Base-by-base conservation (phyloP, 2,329 filamentous ascomycete species). In the Ceratocystiopsis sp. region DNA sequence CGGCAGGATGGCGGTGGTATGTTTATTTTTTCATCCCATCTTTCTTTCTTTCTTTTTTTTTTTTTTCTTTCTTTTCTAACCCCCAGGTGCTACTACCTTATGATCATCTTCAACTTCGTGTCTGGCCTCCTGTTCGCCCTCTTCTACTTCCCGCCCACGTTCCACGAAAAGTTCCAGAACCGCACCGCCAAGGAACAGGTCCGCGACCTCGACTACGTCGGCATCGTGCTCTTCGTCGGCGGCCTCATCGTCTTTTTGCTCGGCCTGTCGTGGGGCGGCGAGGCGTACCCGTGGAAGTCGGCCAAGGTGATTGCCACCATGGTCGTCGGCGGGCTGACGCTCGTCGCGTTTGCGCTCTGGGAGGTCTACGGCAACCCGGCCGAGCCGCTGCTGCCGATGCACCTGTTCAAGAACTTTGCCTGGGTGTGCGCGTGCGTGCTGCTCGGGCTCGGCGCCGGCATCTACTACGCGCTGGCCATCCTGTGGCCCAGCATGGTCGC, bases 111-210 rank as follows among this genome's bases (percentile, higher is more conserved):
- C 43, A 59, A 55, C 35, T 56, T 55, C 12, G 45, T 64, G 29
- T 55, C 61, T 9, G 49, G 64, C 2, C 50, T 57, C 2, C 55
- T 66, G 3, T 66, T 61, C 42, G 53, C 55, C 29, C 54, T 64
- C 45, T 62, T 64, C 45, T 69, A 68, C 52, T 61, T 62, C 48
- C 66, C 64, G 16, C 64, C 67, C 1, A 61, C 56, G 13, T 67
- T 59, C 51, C 51, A 58, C 16, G 60, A 61, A 51, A 57, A 64
- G 17, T 60, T 65, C 38, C 33, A 52, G 43, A 51, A 54, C 37
- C 60, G 58, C 49, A 56, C 57, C 0, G 55, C 53, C 25, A 44
- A 53, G 47, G 53, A 62, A 46, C 56, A 61, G 51, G 46, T 63
- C 21, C 61, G 56, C 48, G 54, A 61, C 40, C 57, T 71, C 16